Evolutionary conservation across 768 basidiomycete genomes (phyloP).

Genomic region (Rossbeevera mucosa): DNA sequence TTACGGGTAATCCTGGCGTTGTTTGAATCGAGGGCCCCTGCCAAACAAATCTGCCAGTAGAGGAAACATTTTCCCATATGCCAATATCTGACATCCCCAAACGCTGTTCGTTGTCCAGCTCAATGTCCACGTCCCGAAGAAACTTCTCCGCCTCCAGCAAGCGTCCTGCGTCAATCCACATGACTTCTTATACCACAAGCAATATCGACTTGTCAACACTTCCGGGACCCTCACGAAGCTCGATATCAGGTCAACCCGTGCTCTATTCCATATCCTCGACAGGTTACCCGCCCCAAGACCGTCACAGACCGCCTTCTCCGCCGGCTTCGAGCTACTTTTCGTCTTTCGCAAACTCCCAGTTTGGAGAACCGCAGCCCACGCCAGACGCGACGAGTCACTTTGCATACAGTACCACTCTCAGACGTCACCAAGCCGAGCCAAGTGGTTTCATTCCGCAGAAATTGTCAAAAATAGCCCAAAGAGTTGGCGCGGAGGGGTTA

Average conservation of each 20-base stretch:
- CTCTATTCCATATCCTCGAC: conserved; percentile 11
- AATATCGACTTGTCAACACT: conserved; percentile 15
- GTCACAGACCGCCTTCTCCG: conserved; percentile 46
- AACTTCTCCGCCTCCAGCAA: conserved; percentile 15
- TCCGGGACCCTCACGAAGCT: conserved; percentile 15
- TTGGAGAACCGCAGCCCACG: conserved; percentile 49
- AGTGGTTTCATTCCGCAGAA: conserved; percentile 37
- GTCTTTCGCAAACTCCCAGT: conserved; percentile 45
- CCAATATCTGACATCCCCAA: neutral
- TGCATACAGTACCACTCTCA: conserved; percentile 76
- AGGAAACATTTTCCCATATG: conserved; percentile 16
- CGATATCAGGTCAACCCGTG: conserved; percentile 22
- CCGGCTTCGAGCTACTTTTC: conserved; percentile 83
- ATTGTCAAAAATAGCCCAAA: conserved; percentile 26
- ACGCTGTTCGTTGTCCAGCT: neutral
- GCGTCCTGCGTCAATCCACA: conserved; percentile 11
- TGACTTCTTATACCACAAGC: conserved; percentile 4
- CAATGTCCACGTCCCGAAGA: conserved; percentile 30
- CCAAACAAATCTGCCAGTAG: conserved; percentile 19
- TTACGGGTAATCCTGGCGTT: conserved; percentile 7
- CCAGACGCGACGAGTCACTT: conserved; percentile 71
- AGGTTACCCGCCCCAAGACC: conserved; percentile 14
- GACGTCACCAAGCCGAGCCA: conserved; percentile 56
- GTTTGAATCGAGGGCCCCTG: conserved; percentile 11
- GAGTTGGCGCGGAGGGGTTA: conserved; percentile 44